Percentiles rank a stretch among this genome's conserved stretches.
These are phyloP conservation scores for Picocystis sp. DNA, from an alignment of 163 green algal genomes.

Conservation along the genomic window DNA sequence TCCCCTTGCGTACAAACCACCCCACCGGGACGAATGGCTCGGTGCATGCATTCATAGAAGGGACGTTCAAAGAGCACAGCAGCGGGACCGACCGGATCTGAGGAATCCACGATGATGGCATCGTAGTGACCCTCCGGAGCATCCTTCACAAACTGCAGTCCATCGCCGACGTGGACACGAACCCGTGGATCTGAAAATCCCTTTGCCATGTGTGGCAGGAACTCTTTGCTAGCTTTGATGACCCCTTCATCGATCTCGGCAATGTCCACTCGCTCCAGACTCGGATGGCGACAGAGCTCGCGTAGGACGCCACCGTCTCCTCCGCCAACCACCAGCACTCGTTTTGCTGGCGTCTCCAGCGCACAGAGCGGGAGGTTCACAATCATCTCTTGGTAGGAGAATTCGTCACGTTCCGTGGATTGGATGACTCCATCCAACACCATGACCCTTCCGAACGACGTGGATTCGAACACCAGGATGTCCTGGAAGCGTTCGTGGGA, in stretches of 20 bases:
- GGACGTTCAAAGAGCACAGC: conserved; percentile 88
- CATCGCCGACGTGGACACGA: conserved; percentile 20
- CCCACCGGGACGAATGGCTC: conserved; percentile 75
- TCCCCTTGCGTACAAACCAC: conserved; percentile 87
- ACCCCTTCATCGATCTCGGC: conserved; percentile 95
- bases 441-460: conserved; percentile 71
- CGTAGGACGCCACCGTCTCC: conserved; percentile 92
- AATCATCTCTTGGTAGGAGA: conserved; percentile 99
- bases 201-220: conserved; percentile 73
- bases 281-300: conserved; percentile 67
- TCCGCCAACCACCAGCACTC: conserved; percentile 87
- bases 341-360: conserved; percentile 42
- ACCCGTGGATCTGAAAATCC: conserved; percentile 85
- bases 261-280: conserved; percentile 78
- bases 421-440: conserved; percentile 86
- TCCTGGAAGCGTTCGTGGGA: conserved; percentile 70
- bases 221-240: conserved; percentile 67
- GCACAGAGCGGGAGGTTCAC: conserved; percentile 79
- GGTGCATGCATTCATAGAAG: conserved; percentile 90
- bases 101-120: conserved; percentile 95
- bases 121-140: conserved; percentile 67
- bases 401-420: conserved; percentile 87
- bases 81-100: conserved; percentile 87
- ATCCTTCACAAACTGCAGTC: conserved; percentile 52
- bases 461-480: conserved; percentile 64